Evolutionary conservation across 78 protist genomes (phyloP).

Genomic region (Bodo saltans): DNA sequence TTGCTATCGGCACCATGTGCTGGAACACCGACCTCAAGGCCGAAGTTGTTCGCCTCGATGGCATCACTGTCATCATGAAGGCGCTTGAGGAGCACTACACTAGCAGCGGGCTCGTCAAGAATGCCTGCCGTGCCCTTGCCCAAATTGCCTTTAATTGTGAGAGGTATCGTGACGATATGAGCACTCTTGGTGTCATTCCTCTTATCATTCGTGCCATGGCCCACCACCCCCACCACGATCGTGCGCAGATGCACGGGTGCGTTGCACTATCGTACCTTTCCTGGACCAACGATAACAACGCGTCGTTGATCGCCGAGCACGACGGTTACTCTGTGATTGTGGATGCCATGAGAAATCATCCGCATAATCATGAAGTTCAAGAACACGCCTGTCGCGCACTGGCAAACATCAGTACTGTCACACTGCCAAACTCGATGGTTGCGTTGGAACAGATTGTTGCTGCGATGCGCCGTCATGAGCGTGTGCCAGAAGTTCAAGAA

Average conservation of each 20-base stretch:
- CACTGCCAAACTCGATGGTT: not conserved
- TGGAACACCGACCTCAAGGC: slow-evolving; percentile 11
- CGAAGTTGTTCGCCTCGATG: not conserved
- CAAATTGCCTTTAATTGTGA: not conserved
- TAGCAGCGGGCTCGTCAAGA: not conserved
- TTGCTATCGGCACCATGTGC: not conserved
- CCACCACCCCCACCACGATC: not conserved
- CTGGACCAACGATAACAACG: not conserved
- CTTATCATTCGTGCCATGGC: not conserved
- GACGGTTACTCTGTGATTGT: not conserved
- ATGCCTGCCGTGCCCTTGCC: slow-evolving; percentile 9
- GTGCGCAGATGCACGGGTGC: not conserved
- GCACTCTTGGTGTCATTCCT: not conserved
- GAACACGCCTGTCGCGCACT: slow-evolving; percentile 1
- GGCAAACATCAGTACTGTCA: not conserved
- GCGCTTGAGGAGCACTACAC: not conserved
- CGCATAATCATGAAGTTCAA: not conserved
- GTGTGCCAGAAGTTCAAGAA: not conserved
- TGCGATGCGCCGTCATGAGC: not conserved
- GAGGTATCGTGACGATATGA: not conserved
- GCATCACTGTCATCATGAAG: not conserved
- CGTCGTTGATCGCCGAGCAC: not conserved
- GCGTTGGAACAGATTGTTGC: not conserved
- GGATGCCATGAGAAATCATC: not conserved
- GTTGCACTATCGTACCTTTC: slow-evolving; percentile 6